Base-by-base conservation (phyloP, 176 grass and related monocot species). In the Stipa capillata region DNA sequence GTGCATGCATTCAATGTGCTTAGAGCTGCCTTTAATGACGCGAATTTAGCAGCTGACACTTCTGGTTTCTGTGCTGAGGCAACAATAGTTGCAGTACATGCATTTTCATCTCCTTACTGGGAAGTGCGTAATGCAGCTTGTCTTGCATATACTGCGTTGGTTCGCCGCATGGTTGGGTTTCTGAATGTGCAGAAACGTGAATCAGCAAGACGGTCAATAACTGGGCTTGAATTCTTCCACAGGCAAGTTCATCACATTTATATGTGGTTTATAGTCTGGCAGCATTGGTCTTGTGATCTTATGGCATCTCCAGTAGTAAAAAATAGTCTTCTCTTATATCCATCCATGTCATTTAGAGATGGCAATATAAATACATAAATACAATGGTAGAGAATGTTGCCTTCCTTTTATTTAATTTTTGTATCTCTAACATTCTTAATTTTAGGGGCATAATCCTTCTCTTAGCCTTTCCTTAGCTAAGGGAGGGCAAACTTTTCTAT, bases 91-190 rank as follows among this genome's bases (percentile, higher is more conserved):
- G 89, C 87, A 34, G 87, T 98, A 86, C 85, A 58, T 23, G 93
- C 92, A 68, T 94, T 98, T 85, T 92, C 83, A 69, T 98, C 95
- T 85, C 85, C 95, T 80, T 98, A 98, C 77, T 98, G 95, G 95
- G 95, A 98, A 85, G 90, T 98, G 34, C 79, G 92, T 20, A 98
- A 98, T 61, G 92, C 89, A 39, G 95, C 92, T 82, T 94, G 92
- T 66, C 91, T 98, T 79, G 90, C 95, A 60, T 98, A 98, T 67
- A 94, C 95, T 53, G 86, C 87, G 27, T 69, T 98, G 80, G 73
- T 98, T 76, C 91, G 92, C 43, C 85, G 92, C 27, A 94, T 94
- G 95, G 88, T 94, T 88, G 95, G 95, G 10, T 98, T 94, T 85
- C 72, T 98, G 55, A 98, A 98, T 79, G 81, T 92, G 69, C 95